Percentiles rank a stretch among this genome's conserved stretches.
phyloP scores from a whole-genome alignment of 1,284 basidiomycete genomes.

The Cryptococcus sp. region DNA sequence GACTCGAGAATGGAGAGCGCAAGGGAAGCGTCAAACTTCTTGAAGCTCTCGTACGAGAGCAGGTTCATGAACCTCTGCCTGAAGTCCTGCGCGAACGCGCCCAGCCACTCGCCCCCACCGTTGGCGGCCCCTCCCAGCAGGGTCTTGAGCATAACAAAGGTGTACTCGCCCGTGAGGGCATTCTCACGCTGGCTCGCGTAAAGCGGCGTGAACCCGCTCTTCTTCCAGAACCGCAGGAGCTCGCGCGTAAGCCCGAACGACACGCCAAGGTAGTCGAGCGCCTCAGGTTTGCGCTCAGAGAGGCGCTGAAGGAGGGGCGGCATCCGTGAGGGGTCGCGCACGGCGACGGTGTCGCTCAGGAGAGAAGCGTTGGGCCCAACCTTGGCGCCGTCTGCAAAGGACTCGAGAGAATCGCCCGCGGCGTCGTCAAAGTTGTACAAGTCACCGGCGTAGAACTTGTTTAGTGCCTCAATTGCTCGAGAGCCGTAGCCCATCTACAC shows the following conservation, averaged over 20 bases:
- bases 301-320: slow-evolving; percentile 90
- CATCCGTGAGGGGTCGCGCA: slow-evolving; percentile 76
- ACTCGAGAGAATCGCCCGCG: slow-evolving; percentile 51
- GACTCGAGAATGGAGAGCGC: slow-evolving; percentile 87
- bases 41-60: slow-evolving; percentile 83
- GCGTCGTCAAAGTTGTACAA: slow-evolving; percentile 83
- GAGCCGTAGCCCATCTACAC: slow-evolving; percentile 93
- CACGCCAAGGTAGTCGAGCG: slow-evolving; percentile 91
- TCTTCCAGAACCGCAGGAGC: slow-evolving; percentile 95
- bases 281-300: slow-evolving; percentile 84
- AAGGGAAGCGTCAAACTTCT: slow-evolving; percentile 83
- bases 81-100: slow-evolving; percentile 91
- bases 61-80: slow-evolving; percentile 82
- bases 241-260: slow-evolving; percentile 91
- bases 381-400: slow-evolving; percentile 61
- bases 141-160: slow-evolving; percentile 87
- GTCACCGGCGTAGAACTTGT: slow-evolving; percentile 89
- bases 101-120: slow-evolving; percentile 71
- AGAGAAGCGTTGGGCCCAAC: slow-evolving; percentile 60
- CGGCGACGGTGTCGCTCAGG: slow-evolving; percentile 67
- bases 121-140: slow-evolving; percentile 57
- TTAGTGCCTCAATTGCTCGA: slow-evolving; percentile 81
- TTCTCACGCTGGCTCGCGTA: slow-evolving; percentile 92
- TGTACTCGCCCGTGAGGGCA: slow-evolving; percentile 94
- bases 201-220: slow-evolving; percentile 82